Evolutionary conservation across 1,284 basidiomycete genomes (phyloP), one percentile per base, ranked within the genome.

Genomic region (Apiotrichum sp.): DNA sequence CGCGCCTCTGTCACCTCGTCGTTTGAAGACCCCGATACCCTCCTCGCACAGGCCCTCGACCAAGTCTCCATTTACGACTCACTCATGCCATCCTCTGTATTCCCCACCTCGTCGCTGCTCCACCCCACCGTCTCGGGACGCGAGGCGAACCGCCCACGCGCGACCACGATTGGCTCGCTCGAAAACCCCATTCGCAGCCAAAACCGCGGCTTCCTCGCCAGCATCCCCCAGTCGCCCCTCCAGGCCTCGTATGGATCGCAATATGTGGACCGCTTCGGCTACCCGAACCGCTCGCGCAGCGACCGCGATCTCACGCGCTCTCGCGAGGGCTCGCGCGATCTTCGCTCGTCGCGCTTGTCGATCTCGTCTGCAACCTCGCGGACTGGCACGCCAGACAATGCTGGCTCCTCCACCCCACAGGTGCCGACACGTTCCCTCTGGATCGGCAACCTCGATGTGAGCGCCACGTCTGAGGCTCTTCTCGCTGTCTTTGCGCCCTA

Each of bases 371-470:
- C 67, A 42, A 70, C 66, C 35, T 70, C 68, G 10, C 56, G 73
- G 36, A 64, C 71, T 11, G 71, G 68, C 4, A 75, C 73, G 1
- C 73, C 73, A 6, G 72, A 72, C 62, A 66, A 68, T 38, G 53
- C 60, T 31, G 71, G 71, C n/a, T 61, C 63, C 6, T 66, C 67
- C 6, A 75, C 71, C 2, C 73, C 73, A 2, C 90, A 96, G 76
- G 88, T 90, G 46, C 95, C 96, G 29, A 95, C 92, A 11, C 84
- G 95, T 52, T 93, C 90, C 44, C 80, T 98, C 44, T 98, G 95
- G 93, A 95, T 98, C 68, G 95, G 95, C 47, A 96, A 97, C 73
- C 81, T 98, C 47, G 92, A 98, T 73, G 88, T 88, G 59, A 87
- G 86, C 50, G 89, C 93, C 50, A 92, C 92, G 0, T 92, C 89